Evolutionary conservation across 345 rosid species (phyloP).

Genomic region (Acer yangbiense): DNA sequence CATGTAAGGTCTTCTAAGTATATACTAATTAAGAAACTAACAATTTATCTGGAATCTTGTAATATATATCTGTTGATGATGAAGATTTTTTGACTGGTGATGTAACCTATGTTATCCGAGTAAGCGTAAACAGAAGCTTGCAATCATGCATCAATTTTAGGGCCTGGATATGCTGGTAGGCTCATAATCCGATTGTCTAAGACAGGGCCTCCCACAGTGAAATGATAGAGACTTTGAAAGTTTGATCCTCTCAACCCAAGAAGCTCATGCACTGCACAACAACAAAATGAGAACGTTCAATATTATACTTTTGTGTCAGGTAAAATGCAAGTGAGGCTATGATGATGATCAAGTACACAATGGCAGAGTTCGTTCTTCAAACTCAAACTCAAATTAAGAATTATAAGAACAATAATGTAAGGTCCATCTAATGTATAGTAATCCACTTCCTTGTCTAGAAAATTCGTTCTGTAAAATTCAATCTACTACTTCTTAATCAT

Average conservation of each 20-base stretch:
- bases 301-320: neutral
- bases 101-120: neutral
- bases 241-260: constrained; percentile 64
- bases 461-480: neutral
- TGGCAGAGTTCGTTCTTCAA: neutral
- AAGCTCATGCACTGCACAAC: constrained; percentile 63
- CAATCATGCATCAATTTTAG: constrained; percentile 51
- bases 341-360: neutral
- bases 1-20: neutral
- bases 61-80: neutral
- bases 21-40: neutral
- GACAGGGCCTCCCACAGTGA: constrained; percentile 82
- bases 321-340: neutral
- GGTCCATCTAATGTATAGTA: neutral
- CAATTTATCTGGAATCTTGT: neutral
- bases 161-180: constrained; percentile 92
- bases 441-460: neutral
- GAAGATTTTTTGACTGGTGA: neutral
- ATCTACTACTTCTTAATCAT: neutral
- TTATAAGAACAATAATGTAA: neutral
- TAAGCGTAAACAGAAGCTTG: neutral
- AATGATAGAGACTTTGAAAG: constrained; percentile 86
- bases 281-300: neutral
- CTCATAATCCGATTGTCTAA: constrained; percentile 86
- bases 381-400: neutral